Base-by-base conservation (phyloP, 2,329 filamentous ascomycete species). In the Drechslerella coelobrocha region DNA sequence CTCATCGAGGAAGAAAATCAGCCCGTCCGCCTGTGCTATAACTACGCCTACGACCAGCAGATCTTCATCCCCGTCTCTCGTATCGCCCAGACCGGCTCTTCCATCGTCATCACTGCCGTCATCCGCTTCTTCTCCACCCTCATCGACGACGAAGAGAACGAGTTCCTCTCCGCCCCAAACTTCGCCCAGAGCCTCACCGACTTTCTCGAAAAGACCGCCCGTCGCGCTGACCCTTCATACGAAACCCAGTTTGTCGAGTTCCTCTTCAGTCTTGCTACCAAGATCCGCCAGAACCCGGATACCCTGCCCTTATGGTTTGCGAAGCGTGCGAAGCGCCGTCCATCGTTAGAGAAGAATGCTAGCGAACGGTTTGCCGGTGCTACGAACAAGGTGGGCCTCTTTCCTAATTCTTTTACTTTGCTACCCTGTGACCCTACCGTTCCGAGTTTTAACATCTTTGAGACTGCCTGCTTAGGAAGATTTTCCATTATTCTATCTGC, bases 101-200 rank as follows among this genome's bases (percentile, higher is more conserved):
- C 95, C 76, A 88, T 86, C 77, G 88, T 97, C 76, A 89, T 97
- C 75, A 88, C 89, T 73, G 90, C 93, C 77, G 89, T 90, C 24
- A 89, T 96, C 37, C 83, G 88, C 41, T 88, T 97, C 77, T 97
- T 97, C 79, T 91, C 91, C 63, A 92, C 91, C 14, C 84, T 99
- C 73, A 90, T 97, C 76, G 94, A 99, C 80, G 94, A 92, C 78
- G 94, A 97, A 79, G 92, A 97, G 80, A 94, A 97, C 78, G 91
- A 92, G 34, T 95, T 97, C 76, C 86, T 97, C 51, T 90, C 95
- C 77, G 95, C 90, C 76, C 85, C 88, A 29, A 84, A 86, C 60
- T 99, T 99, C 78, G 91, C 94, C 1, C 86, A 88, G 65, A 93
- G 91, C 76, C 80, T 99, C 77, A 94, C 96, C 77, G 91, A 91